phyloP scores from a whole-genome alignment of 1,284 basidiomycete species.

The Porogramme epimiltina region DNA sequence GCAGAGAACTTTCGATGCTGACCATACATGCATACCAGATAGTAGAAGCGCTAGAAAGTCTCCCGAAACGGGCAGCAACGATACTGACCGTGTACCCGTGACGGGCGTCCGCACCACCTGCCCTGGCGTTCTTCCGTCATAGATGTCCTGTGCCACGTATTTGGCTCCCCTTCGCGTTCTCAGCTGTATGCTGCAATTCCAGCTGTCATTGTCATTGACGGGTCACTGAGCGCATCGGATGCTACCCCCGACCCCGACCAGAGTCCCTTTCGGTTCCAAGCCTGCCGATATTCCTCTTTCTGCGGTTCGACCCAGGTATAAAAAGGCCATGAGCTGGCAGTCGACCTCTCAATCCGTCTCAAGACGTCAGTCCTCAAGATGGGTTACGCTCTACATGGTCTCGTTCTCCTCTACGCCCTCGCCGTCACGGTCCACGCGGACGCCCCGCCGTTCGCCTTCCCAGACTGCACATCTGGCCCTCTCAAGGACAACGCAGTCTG shows the following conservation, averaged over 20 bases:
- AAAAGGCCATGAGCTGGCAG: background rate
- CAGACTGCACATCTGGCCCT: constrained; percentile 48
- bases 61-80: too few species aligned
- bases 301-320: background rate
- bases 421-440: constrained; percentile 2
- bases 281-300: constrained; percentile 10
- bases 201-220: constrained; percentile 5
- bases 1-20: too few species aligned
- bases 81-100: too few species aligned
- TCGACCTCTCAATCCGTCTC: background rate
- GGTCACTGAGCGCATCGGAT: background rate
- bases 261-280: background rate
- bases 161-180: background rate
- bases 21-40: too few species aligned
- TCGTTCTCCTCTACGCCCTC: constrained; percentile 9
- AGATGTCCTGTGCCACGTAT: too few species aligned
- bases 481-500: constrained; percentile 50
- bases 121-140: too few species aligned
- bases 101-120: too few species aligned
- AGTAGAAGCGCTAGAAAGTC: too few species aligned
- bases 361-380: constrained; percentile 10
- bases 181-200: background rate
- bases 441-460: constrained; percentile 35
- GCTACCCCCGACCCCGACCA: background rate
- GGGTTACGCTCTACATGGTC: constrained; percentile 14